Evolutionary conservation across 495 filamentous ascomycete species (phyloP).

Genomic region (Penicillium daleae): DNA sequence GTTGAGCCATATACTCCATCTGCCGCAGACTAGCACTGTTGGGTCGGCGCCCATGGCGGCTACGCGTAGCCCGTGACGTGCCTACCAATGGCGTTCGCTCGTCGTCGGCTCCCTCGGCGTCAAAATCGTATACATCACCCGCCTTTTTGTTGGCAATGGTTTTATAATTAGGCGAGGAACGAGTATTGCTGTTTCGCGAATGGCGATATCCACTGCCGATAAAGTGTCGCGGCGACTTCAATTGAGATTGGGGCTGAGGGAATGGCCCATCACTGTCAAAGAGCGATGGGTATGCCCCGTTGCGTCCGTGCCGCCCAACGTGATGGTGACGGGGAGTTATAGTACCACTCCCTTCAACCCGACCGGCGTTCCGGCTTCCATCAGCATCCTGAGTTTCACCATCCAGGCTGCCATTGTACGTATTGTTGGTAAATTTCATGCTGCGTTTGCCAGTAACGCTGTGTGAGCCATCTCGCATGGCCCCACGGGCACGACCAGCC

Average conservation of each 20-base stretch:
- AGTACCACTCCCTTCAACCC: constrained; percentile 61
- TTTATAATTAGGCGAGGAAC: constrained; percentile 42
- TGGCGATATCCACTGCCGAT: constrained; percentile 41
- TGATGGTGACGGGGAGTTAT: constrained; percentile 75
- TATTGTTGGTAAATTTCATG: constrained; percentile 97
- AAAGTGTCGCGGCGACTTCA: constrained; percentile 66
- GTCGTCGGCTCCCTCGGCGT: constrained; percentile 82
- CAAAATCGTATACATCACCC: constrained; percentile 64
- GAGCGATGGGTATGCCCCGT: constrained; percentile 69
- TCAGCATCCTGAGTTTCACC: constrained; percentile 64
- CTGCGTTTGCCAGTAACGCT: constrained; percentile 80
- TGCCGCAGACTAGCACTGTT: constrained; percentile 66
- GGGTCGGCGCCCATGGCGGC: constrained; percentile 61
- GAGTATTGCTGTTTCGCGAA: constrained; percentile 38
- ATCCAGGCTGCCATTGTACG: constrained; percentile 64
- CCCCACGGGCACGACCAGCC: constrained; percentile 60
- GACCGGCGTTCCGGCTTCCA: constrained; percentile 61
- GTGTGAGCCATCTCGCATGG: constrained; percentile 67
- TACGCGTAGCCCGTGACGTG: constrained; percentile 62
- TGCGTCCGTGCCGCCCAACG: constrained; percentile 71
- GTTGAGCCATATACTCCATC: constrained; percentile 73
- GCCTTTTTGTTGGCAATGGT: constrained; percentile 54
- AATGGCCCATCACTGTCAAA: constrained; percentile 80
- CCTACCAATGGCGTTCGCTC: constrained; percentile 85
- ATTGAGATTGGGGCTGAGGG: constrained; percentile 46